phyloP scores from a whole-genome alignment of 2,329 filamentous ascomycete genomes.

The Fusarium transvaalense region DNA sequence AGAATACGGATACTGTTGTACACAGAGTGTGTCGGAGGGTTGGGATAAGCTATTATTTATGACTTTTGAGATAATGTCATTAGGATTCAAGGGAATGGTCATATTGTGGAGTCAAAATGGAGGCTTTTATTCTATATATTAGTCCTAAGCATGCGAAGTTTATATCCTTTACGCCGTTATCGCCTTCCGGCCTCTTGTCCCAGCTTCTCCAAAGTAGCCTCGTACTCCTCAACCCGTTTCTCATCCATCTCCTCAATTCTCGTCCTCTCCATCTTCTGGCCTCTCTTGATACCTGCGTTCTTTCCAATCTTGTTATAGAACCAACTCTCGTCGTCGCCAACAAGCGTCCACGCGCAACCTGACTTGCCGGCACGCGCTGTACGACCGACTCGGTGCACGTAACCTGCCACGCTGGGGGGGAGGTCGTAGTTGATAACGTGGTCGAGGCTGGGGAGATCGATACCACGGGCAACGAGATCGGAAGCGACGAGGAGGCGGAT shows the following conservation, averaged over 20 bases:
- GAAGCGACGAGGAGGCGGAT: conserved; percentile 86
- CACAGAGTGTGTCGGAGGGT: background rate
- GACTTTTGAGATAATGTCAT: background rate
- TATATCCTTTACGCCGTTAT: background rate
- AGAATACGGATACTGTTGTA: background rate
- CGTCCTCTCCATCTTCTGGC: conserved; percentile 61
- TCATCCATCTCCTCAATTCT: conserved; percentile 63
- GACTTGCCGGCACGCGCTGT: conserved; percentile 84
- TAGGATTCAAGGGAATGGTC: background rate
- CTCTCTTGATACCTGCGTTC: conserved; percentile 62
- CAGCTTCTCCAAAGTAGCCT: conserved; percentile 71
- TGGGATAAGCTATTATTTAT: background rate
- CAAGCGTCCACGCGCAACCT: conserved; percentile 88
- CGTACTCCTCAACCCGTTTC: conserved; percentile 62
- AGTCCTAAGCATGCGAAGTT: background rate
- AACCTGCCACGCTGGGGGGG: conserved; percentile 82
- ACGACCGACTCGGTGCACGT: conserved; percentile 91
- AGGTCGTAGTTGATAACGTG: conserved; percentile 97
- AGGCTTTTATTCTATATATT: conserved; percentile 2
- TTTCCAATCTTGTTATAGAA: conserved; percentile 87
- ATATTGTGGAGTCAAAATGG: background rate
- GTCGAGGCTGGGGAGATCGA: conserved; percentile 82
- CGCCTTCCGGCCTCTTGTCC: conserved; percentile 67
- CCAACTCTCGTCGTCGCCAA: conserved; percentile 88
- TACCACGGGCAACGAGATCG: conserved; percentile 90